Percentiles rank a stretch among this genome's conserved stretches.
Evolutionary conservation across 495 filamentous ascomycete genomes (phyloP).

Genomic region (Tuber aestivum): DNA sequence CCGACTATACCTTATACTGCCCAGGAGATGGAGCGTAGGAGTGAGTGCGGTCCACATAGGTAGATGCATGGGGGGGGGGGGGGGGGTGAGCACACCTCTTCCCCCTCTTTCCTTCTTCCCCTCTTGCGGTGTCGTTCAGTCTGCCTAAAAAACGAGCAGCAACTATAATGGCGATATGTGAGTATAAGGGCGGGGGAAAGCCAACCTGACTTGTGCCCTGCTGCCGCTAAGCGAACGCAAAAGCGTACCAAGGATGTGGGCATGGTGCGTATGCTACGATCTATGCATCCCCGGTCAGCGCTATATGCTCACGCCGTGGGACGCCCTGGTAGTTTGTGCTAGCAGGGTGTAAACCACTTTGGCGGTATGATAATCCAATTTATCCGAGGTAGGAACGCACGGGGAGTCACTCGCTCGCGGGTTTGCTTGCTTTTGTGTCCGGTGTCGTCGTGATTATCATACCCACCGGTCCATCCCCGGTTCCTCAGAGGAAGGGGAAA

Average conservation of each 20-base stretch:
- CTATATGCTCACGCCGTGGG: neutral
- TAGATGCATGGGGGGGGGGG: neutral
- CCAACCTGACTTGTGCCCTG: neutral
- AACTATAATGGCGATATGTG: neutral
- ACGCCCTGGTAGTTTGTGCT: neutral
- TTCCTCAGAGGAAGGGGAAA: neutral
- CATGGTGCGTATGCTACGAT: neutral
- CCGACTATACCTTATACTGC: neutral
- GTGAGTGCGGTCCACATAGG: neutral
- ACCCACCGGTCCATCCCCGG: neutral
- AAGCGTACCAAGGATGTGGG: neutral
- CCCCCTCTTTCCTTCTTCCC: neutral
- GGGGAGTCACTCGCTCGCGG: neutral
- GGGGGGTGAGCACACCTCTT: neutral
- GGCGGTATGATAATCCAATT: neutral
- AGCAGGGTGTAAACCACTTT: neutral
- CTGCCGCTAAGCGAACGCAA: neutral
- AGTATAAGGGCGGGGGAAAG: neutral
- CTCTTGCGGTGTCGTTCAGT: neutral
- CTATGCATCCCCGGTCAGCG: neutral
- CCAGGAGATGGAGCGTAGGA: neutral
- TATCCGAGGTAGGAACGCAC: neutral
- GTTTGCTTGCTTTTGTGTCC: neutral
- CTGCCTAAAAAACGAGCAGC: neutral
- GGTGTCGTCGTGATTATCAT: no score